Conservation (phyloP, 768 basidiomycete species). For the Dentipellis sp. region DNA sequence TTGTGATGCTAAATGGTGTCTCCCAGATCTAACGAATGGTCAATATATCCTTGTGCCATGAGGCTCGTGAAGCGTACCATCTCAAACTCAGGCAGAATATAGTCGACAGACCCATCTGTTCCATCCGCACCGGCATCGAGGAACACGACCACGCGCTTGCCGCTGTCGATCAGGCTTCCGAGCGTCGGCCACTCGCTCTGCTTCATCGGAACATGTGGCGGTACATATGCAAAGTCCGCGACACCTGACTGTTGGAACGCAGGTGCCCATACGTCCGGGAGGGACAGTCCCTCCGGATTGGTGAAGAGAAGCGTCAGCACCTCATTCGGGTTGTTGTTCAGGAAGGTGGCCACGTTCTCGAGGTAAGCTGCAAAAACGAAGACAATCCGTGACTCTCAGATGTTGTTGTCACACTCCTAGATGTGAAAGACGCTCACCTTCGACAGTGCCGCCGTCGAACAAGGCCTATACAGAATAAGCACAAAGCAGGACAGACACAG, state of each 20-base stretch:
- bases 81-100: conserved; percentile 47
- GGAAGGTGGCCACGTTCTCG: background rate
- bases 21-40: conserved; percentile 40
- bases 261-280: conserved; percentile 40
- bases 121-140: conserved; percentile 35
- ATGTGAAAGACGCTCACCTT: background rate
- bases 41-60: background rate
- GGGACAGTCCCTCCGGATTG: conserved; percentile 48
- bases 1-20: conserved; percentile 42
- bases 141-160: conserved; percentile 54
- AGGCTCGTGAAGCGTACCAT: conserved; percentile 37
- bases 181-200: conserved; percentile 49
- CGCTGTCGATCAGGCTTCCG: conserved; percentile 49
- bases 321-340: conserved; percentile 44
- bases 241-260: conserved; percentile 42
- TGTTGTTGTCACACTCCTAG: too few species aligned
- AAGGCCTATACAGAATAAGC: background rate
- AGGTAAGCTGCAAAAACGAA: background rate
- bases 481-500: background rate
- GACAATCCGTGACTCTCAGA: background rate
- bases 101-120: conserved; percentile 30
- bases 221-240: conserved; percentile 35
- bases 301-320: conserved; percentile 60
- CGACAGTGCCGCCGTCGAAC: background rate
- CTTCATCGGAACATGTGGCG: conserved; percentile 24